Evolutionary conservation across 805 yeast genomes (phyloP).

Genomic region (Sporopachydermia lactativora): DNA sequence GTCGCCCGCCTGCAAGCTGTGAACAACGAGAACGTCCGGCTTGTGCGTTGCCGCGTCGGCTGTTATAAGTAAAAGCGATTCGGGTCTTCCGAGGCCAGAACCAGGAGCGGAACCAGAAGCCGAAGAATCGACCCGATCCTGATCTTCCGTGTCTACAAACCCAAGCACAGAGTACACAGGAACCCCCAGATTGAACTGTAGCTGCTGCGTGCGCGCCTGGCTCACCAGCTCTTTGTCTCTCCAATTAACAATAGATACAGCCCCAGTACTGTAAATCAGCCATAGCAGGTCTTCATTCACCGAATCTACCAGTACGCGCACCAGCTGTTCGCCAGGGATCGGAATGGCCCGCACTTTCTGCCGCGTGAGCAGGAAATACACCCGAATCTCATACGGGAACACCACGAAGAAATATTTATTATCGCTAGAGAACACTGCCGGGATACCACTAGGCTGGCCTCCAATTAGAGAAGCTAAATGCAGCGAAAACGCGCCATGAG

Average conservation of each 20-base stretch:
- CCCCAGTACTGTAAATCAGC: slow-evolving; percentile 16
- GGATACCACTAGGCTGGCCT: not conserved
- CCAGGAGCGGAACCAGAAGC: slow-evolving; percentile 5
- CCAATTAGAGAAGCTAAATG: not conserved
- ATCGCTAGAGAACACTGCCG: not conserved
- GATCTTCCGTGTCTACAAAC: slow-evolving; percentile 5
- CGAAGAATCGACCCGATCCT: slow-evolving; percentile 8
- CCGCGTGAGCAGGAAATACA: slow-evolving; percentile 20
- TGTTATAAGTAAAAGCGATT: slow-evolving; percentile 1
- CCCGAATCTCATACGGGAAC: slow-evolving; percentile 22
- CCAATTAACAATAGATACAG: slow-evolving; percentile 15
- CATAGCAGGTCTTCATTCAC: slow-evolving; percentile 14
- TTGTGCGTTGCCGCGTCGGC: not conserved
- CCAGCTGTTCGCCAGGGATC: slow-evolving; percentile 17
- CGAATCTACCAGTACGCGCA: slow-evolving; percentile 17
- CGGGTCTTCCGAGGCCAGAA: not conserved
- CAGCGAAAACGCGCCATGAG: not conserved
- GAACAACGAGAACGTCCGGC: slow-evolving; percentile 4
- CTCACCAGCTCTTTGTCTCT: slow-evolving; percentile 3
- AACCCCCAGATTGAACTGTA: slow-evolving; percentile 4
- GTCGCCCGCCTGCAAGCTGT: slow-evolving; percentile 9
- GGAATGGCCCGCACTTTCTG: slow-evolving; percentile 21
- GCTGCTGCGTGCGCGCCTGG: slow-evolving; percentile 4
- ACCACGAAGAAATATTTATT: slow-evolving; percentile 16
- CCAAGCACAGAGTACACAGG: slow-evolving; percentile 7